phyloP scores from a whole-genome alignment of 371 early-diverging fungal genomes.

The Mucor plumbeus region DNA sequence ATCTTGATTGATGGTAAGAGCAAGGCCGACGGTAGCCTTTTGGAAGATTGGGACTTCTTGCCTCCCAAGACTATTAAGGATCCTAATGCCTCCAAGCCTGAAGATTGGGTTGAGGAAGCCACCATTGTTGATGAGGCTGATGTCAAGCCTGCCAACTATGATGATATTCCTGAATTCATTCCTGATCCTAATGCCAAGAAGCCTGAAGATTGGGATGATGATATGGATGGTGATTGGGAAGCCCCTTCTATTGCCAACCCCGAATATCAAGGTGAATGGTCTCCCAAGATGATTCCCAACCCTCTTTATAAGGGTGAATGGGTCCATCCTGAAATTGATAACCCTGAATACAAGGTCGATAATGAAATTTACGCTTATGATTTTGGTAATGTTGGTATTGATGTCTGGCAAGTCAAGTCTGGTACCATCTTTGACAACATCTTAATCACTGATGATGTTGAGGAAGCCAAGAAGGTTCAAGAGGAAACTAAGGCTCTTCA shows the following conservation, averaged over 20 bases:
- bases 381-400: conserved; percentile 89
- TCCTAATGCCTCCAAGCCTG: conserved; percentile 90
- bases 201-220: conserved; percentile 95
- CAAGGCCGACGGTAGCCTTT: conserved; percentile 71
- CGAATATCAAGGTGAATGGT: conserved; percentile 85
- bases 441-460: conserved; percentile 74
- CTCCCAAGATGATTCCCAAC: conserved; percentile 86
- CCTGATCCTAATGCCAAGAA: conserved; percentile 86
- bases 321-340: conserved; percentile 88
- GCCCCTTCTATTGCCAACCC: conserved; percentile 89
- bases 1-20: conserved; percentile 82
- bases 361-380: conserved; percentile 78
- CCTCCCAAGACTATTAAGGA: conserved; percentile 94
- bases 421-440: conserved; percentile 94
- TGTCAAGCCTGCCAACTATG: conserved; percentile 88
- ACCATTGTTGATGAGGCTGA: conserved; percentile 88
- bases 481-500: conserved; percentile 61
- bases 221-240: conserved; percentile 90
- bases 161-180: conserved; percentile 79
- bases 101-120: conserved; percentile 92
- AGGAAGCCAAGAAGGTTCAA: conserved; percentile 70
- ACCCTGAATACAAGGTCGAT: conserved; percentile 93
- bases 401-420: conserved; percentile 97
- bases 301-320: conserved; percentile 96
- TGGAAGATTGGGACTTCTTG: conserved; percentile 88